phyloP scores from a whole-genome alignment of 2,329 filamentous ascomycete species.

The Aspergillus novoparasiticus region DNA sequence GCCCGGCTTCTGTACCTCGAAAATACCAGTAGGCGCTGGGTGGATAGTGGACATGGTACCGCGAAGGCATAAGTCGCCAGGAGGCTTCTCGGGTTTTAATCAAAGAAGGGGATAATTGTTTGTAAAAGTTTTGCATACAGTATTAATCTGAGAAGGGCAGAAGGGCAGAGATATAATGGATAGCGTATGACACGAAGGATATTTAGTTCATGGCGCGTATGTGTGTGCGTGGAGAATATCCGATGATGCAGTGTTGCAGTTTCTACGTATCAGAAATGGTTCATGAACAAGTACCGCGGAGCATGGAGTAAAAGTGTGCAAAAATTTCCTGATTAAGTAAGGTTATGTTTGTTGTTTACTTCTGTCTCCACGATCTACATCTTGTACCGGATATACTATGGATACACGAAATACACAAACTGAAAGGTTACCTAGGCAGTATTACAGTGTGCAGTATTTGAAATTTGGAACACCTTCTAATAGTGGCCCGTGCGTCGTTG shows the following conservation, averaged over 20 bases:
- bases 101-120: neutral
- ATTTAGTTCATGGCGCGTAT: constrained; percentile 1
- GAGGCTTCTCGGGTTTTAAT: neutral
- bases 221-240: neutral
- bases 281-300: neutral
- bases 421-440: neutral
- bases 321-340: neutral
- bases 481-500: too few relatives aligned
- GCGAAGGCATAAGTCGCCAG: neutral
- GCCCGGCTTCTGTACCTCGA: constrained; percentile 27
- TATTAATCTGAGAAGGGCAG: neutral
- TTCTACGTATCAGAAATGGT: neutral
- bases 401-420: neutral
- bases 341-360: constrained; percentile 3
- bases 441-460: neutral
- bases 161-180: neutral
- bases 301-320: neutral
- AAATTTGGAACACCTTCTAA: too few relatives aligned
- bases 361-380: neutral
- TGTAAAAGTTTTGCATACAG: neutral
- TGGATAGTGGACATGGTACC: constrained; percentile 30
- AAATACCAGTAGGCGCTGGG: constrained; percentile 25
- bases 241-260: constrained; percentile 5
- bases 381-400: neutral
- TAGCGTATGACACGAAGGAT: constrained; percentile 1